Percentiles rank a stretch among this genome's conserved stretches.
Conservation (phyloP, 371 early-diverging fungal species). For the Mucor velutinosus region DNA sequence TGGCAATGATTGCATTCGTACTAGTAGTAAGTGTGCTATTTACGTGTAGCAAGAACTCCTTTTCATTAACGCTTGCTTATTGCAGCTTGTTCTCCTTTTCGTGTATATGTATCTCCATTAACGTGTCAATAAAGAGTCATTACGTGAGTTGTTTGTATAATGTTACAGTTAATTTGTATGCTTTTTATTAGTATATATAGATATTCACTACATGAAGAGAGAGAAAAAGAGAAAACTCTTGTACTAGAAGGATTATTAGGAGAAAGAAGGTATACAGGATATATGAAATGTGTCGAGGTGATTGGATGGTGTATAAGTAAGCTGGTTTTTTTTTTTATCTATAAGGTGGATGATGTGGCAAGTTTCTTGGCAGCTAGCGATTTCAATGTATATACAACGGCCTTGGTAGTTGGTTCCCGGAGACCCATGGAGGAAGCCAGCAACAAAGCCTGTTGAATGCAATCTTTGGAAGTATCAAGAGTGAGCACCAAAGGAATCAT, state of each 20-base stretch:
- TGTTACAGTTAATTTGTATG: neutral
- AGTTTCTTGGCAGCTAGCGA: slow-evolving; percentile 8
- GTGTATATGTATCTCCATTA: neutral
- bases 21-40: slow-evolving; percentile 58
- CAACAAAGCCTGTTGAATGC: slow-evolving; percentile 34
- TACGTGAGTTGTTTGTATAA: neutral
- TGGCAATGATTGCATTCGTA: slow-evolving; percentile 67
- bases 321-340: neutral
- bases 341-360: neutral
- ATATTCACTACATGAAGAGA: neutral
- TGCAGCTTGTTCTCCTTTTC: neutral
- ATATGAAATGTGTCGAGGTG: neutral
- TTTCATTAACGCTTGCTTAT: neutral
- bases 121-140: neutral
- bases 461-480: slow-evolving; percentile 31
- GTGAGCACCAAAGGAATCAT: slow-evolving; percentile 41
- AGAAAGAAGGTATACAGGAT: neutral
- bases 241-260: neutral
- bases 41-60: neutral
- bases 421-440: slow-evolving; percentile 24
- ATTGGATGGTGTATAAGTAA: neutral
- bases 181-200: neutral
- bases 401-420: slow-evolving; percentile 12
- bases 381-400: slow-evolving; percentile 17
- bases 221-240: neutral